These are phyloP conservation scores for Tetrapisispora fleetii DNA, from an alignment of 805 yeast species.

Conservation along the genomic window DNA sequence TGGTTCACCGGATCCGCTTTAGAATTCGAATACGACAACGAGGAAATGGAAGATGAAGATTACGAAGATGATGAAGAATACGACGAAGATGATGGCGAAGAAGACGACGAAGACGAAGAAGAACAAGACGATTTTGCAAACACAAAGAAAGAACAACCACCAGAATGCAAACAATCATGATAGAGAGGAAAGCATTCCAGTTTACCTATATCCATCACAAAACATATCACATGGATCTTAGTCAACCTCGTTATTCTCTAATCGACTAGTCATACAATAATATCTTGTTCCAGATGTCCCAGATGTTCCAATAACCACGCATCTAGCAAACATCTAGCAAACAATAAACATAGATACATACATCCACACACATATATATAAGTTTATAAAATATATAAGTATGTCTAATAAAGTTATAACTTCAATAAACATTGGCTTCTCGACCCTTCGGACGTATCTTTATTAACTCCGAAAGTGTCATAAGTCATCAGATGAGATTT, in stretches of 20 bases:
- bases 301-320: too few species aligned
- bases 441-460: neutral
- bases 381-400: neutral
- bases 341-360: neutral
- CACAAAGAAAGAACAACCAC: constrained; percentile 47
- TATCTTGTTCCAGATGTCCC: too few species aligned
- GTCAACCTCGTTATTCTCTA: too few species aligned
- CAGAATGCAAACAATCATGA: constrained; percentile 67
- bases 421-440: neutral
- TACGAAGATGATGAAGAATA: constrained; percentile 55
- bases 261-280: neutral
- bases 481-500: neutral
- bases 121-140: constrained; percentile 30
- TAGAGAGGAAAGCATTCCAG: neutral
- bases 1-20: constrained; percentile 98
- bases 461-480: neutral
- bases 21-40: constrained; percentile 56
- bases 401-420: neutral
- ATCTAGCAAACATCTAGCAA: too few species aligned
- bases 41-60: constrained; percentile 52
- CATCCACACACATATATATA: neutral
- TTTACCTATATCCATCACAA: too few species aligned
- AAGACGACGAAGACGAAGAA: constrained; percentile 30
- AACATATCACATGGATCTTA: too few species aligned
- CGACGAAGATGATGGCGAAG: constrained; percentile 54